A percentile compares a stretch with the other conserved stretches of the same genome.
phyloP scores from a whole-genome alignment of 1,284 basidiomycete genomes.

The Puccinia hordei region DNA sequence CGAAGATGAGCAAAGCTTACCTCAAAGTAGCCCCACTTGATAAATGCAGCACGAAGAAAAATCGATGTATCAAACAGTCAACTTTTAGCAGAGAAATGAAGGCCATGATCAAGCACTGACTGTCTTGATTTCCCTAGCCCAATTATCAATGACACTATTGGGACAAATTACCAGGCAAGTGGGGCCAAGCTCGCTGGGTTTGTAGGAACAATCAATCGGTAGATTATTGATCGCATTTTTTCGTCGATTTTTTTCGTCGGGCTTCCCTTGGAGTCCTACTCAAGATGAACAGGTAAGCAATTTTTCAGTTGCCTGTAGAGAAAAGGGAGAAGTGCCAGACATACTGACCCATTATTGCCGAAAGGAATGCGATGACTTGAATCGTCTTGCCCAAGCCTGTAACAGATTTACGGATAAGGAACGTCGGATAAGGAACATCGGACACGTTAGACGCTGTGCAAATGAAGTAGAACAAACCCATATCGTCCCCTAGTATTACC shows the following conservation, averaged over 20 bases:
- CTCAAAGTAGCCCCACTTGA: slow-evolving; percentile 49
- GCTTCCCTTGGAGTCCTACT: slow-evolving; percentile 28
- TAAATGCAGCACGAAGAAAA: background rate
- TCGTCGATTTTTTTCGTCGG: slow-evolving; percentile 26
- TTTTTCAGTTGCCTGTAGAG: background rate
- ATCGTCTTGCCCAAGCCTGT: slow-evolving; percentile 49
- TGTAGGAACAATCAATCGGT: background rate
- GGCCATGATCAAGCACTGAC: background rate
- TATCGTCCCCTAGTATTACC: slow-evolving; percentile 44
- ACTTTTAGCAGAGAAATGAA: background rate
- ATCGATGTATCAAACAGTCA: background rate
- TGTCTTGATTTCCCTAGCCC: slow-evolving; percentile 37
- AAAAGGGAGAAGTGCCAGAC: background rate
- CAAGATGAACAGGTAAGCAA: background rate
- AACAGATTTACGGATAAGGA: too few species aligned
- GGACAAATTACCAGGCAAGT: slow-evolving; percentile 49
- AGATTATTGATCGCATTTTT: slow-evolving; percentile 28
- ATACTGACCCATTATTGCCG: slow-evolving; percentile 39
- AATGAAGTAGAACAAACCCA: slow-evolving; percentile 25
- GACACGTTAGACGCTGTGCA: background rate
- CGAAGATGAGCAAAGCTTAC: slow-evolving; percentile 8
- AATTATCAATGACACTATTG: slow-evolving; percentile 48
- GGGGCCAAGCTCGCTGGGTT: slow-evolving; percentile 33
- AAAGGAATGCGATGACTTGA: slow-evolving; percentile 48
- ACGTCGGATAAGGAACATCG: background rate